Evolutionary conservation across 140 eudicot species (phyloP).

Genomic region (Cichorium intybus): DNA sequence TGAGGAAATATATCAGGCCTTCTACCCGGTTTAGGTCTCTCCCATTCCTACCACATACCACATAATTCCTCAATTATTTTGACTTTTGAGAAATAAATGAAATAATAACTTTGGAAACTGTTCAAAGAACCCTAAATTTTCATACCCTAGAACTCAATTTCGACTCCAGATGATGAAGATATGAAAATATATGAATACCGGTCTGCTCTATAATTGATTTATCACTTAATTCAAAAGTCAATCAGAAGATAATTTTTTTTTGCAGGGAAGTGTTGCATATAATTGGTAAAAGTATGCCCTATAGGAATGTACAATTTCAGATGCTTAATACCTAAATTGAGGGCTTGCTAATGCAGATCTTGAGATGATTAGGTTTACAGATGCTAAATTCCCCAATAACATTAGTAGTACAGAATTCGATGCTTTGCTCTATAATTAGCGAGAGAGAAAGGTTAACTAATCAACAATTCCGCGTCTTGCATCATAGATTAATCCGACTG

Average conservation of each 20-base stretch:
- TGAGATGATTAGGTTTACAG: not conserved
- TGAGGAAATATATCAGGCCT: conserved; percentile 78
- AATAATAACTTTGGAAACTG: not conserved
- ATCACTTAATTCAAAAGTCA: not conserved
- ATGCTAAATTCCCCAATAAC: not conserved
- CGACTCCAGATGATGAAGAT: not conserved
- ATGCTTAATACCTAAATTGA: not conserved
- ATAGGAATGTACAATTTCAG: not conserved
- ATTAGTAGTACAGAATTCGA: not conserved
- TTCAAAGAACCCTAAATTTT: too few relatives aligned
- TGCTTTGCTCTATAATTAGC: not conserved
- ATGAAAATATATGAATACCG: not conserved
- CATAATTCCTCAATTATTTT: not conserved
- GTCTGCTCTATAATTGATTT: not conserved
- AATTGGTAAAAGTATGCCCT: not conserved
- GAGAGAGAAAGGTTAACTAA: not conserved
- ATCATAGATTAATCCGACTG: not conserved
- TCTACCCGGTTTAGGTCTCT: conserved; percentile 68
- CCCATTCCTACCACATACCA: conserved; percentile 61
- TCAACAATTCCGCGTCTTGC: not conserved
- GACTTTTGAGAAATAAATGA: not conserved
- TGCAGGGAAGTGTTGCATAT: not conserved
- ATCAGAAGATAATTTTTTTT: not conserved
- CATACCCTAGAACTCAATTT: not conserved
- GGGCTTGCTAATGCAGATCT: not conserved